These are phyloP conservation scores for Raffaelea arxii DNA, from an alignment of 2,329 filamentous ascomycete genomes.

Conservation along the genomic window DNA sequence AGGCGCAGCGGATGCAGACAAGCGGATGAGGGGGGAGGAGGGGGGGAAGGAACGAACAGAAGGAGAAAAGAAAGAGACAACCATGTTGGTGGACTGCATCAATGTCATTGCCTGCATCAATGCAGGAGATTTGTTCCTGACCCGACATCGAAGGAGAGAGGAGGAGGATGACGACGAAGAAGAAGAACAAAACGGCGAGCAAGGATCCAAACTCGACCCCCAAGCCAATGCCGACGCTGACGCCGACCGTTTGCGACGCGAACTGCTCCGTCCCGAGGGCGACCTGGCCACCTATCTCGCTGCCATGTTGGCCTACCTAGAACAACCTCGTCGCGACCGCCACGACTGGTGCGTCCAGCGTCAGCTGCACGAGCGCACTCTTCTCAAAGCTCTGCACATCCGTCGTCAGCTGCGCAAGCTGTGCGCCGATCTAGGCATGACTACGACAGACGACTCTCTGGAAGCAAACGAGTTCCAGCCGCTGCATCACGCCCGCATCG, in stretches of 20 bases:
- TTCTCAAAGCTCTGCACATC: slow-evolving; percentile 53
- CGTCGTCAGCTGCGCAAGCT: slow-evolving; percentile 50
- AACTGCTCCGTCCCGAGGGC: slow-evolving; percentile 51
- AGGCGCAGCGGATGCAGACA: slow-evolving; percentile 51
- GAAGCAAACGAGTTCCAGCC: slow-evolving; percentile 39
- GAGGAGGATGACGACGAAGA: slow-evolving; percentile 56
- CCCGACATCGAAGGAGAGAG: too few species aligned
- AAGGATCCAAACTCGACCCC: too few species aligned
- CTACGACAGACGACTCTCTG: slow-evolving; percentile 24
- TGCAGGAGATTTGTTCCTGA: slow-evolving; percentile 49
- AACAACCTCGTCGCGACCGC: slow-evolving; percentile 42
- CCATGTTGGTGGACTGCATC: slow-evolving; percentile 69
- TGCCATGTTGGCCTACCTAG: slow-evolving; percentile 51
- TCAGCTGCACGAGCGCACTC: slow-evolving; percentile 48
- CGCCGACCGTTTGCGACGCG: slow-evolving; percentile 42
- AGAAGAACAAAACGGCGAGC: slow-evolving; percentile 44
- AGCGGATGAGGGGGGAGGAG: too few species aligned
- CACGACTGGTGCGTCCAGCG: slow-evolving; percentile 48
- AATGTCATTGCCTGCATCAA: slow-evolving; percentile 66
- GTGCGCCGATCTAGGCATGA: slow-evolving; percentile 41
- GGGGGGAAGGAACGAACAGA: not conserved
- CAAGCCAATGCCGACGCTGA: too few species aligned
- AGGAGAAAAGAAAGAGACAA: not conserved
- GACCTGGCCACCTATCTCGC: slow-evolving; percentile 57
- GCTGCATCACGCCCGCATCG: slow-evolving; percentile 32